These are phyloP conservation scores for Bauhinia variegata DNA, from an alignment of 306 rosid species.

Conservation along the genomic window DNA sequence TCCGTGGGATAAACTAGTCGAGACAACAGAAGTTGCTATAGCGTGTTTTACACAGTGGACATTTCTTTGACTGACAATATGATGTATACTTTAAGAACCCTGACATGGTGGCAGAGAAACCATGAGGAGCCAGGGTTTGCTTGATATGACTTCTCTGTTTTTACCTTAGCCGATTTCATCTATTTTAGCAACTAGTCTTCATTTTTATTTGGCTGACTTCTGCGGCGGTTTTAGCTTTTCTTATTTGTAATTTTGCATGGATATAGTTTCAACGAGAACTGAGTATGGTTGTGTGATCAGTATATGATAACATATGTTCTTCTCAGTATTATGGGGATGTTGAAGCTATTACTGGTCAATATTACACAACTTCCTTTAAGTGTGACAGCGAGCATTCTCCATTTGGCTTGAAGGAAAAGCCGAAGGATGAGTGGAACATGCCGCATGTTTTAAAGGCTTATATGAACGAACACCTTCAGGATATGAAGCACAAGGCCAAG, in stretches of 20 bases:
- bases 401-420: slow-evolving; percentile 42
- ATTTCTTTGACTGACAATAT: no score
- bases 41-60: no score
- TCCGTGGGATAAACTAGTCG: no score
- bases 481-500: slow-evolving; percentile 75
- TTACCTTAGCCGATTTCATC: not conserved
- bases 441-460: slow-evolving; percentile 41
- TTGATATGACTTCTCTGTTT: not conserved
- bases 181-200: slow-evolving; percentile 1
- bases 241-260: not conserved
- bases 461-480: slow-evolving; percentile 55
- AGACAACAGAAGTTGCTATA: no score
- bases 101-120: no score
- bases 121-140: not conserved
- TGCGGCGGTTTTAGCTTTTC: not conserved
- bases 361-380: not conserved
- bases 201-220: slow-evolving; percentile 13
- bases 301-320: not conserved
- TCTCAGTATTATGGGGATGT: not conserved
- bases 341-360: slow-evolving; percentile 27
- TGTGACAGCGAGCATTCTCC: slow-evolving; percentile 32
- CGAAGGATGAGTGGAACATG: slow-evolving; percentile 58
- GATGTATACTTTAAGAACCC: no score
- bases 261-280: not conserved
- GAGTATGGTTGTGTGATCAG: not conserved